Evolutionary conservation across 805 yeast genomes (phyloP).

Genomic region (Clavispora fructus): DNA sequence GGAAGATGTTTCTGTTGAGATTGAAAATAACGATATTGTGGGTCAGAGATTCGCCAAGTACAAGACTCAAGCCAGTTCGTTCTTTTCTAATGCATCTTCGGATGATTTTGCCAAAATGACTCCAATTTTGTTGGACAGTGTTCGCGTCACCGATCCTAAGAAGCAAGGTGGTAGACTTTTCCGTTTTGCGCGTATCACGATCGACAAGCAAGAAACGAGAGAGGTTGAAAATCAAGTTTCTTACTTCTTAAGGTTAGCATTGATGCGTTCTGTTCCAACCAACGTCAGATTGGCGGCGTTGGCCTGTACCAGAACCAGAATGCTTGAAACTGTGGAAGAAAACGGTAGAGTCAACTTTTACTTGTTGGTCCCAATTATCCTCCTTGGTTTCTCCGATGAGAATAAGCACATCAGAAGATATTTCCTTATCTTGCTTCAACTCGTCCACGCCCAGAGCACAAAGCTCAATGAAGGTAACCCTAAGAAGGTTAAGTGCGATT

Average conservation of each 20-base stretch:
- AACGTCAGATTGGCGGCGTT: constrained; percentile 50
- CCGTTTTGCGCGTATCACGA: constrained; percentile 4
- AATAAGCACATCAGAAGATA: constrained; percentile 45
- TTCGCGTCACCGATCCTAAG: constrained; percentile 15
- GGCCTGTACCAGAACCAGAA: constrained; percentile 29
- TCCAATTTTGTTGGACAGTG: constrained; percentile 40
- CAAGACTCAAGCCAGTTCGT: constrained; percentile 22
- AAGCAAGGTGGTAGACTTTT: constrained; percentile 5
- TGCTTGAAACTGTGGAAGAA: constrained; percentile 23
- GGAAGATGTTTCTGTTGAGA: constrained; percentile 2
- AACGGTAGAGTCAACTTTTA: constrained; percentile 32
- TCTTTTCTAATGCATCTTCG: constrained; percentile 28
- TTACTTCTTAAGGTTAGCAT: constrained; percentile 52
- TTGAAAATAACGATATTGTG: neutral
- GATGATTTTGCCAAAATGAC: constrained; percentile 39
- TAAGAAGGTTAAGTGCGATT: constrained; percentile 28
- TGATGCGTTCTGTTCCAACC: constrained; percentile 55
- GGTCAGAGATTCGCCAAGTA: constrained; percentile 1
- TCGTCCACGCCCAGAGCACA: constrained; percentile 28
- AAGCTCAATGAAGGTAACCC: constrained; percentile 25
- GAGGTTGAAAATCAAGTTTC: constrained; percentile 43
- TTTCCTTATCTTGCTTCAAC: constrained; percentile 16
- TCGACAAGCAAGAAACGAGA: constrained; percentile 5
- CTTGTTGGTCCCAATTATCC: constrained; percentile 53
- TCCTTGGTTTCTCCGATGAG: constrained; percentile 49